Conservation (phyloP, 2,329 filamentous ascomycete genomes). For the Triangularia setosa region DNA sequence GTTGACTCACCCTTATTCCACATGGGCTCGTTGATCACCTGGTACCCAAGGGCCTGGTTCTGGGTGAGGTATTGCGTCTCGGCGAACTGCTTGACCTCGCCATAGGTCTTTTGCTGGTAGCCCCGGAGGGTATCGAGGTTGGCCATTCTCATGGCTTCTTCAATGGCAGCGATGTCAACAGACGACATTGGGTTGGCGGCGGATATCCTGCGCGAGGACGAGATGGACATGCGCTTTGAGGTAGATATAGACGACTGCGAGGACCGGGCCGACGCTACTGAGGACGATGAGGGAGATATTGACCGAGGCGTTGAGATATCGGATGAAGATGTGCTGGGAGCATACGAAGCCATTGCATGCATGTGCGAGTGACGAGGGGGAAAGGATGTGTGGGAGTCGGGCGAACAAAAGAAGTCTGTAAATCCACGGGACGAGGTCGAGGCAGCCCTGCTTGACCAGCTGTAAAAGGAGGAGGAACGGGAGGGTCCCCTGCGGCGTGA, state of each 20-base stretch:
- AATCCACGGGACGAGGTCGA: constrained; percentile 23
- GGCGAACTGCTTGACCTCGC: constrained; percentile 51
- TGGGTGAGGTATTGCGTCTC: constrained; percentile 52
- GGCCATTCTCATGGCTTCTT: constrained; percentile 58
- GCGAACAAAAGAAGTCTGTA: constrained; percentile 20
- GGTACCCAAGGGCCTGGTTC: constrained; percentile 54
- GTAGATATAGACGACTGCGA: constrained; percentile 50
- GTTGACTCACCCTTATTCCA: constrained; percentile 60
- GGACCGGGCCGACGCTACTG: constrained; percentile 44
- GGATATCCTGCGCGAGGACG: constrained; percentile 46
- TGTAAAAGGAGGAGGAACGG: constrained; percentile 15
- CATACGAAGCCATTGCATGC: constrained; percentile 42
- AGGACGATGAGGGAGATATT: constrained; percentile 48
- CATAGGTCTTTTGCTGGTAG: constrained; percentile 54
- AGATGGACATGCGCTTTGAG: constrained; percentile 47
- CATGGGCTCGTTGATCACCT: constrained; percentile 57
- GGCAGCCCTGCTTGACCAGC: constrained; percentile 19
- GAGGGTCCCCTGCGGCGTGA: constrained; percentile 20
- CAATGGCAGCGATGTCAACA: constrained; percentile 54
- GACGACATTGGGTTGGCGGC: constrained; percentile 53
- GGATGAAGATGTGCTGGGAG: constrained; percentile 40
- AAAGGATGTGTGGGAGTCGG: constrained; percentile 18
- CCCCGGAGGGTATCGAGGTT: constrained; percentile 58
- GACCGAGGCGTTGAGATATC: constrained; percentile 55
- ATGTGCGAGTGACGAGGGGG: constrained; percentile 22